Base-by-base conservation (phyloP, 257 asterid species). In the Linaria vulgaris region DNA sequence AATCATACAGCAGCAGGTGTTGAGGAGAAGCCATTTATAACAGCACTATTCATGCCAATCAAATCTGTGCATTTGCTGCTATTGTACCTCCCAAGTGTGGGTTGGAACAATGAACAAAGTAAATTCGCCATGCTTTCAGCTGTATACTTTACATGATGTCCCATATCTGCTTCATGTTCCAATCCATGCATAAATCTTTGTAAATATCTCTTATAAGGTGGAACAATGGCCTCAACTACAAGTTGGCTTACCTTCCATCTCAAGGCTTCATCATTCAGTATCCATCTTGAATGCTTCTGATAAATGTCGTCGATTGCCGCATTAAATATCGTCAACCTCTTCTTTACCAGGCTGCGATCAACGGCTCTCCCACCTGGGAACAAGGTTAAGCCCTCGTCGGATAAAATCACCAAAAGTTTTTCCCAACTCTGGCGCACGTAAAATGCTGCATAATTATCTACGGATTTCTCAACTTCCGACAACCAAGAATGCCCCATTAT, bases 301-400 rank as follows among this genome's bases (percentile, higher is more conserved):
- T 74, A 82, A 76, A 82, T 73, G 15, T 77, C 78, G 3, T 92
- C 91, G 6, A 92, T 83, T 6, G 91, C 88, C 51, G 70, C 83
- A 15, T 76, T 67, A 81, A 91, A 86, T 31, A 72, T 72, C 3
- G 61, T 19, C 10, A 83, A 48, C 78, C 91, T 78, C 75, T 66
- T 83, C 79, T 71, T 80, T 25, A 75, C 86, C 58, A 91, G 77
- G 25, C 75, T 69, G 5, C 78, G 78, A 57, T 86, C 85, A 52
- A 85, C 65, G 61, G 96, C 96, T 70, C 95, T 81, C 1, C 94
- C 98, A 8, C 91, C 90, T 0, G 91, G 95, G 73, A 82, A 91
- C 72, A 86, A 63, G 75, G 66, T 72, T 63, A 89, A 72, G 59
- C 72, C 94, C 48, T 83, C 95, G 60, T 87, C 85, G 0, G 69